Evolutionary conservation across 352 stramenopile genomes (phyloP).

Genomic region (Plasmopara viticola): DNA sequence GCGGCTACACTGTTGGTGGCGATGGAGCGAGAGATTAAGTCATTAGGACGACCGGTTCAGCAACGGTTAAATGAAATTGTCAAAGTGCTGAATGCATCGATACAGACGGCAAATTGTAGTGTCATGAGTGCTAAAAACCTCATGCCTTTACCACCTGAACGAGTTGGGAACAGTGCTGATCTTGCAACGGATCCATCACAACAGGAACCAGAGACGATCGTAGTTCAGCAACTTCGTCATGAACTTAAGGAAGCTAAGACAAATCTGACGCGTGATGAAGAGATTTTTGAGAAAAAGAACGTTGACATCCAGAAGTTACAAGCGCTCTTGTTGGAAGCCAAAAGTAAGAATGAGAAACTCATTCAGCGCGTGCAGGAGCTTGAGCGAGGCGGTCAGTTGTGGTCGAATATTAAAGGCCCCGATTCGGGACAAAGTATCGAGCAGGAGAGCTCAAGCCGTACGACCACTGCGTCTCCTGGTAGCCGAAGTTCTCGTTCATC

Average conservation of each 20-base stretch:
- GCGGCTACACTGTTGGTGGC: slow-evolving; percentile 63
- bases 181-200: background rate
- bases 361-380: slow-evolving; percentile 63
- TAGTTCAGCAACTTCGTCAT: slow-evolving; percentile 34
- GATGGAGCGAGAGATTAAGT: slow-evolving; percentile 73
- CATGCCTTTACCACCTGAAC: slow-evolving; percentile 6
- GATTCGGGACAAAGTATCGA: slow-evolving; percentile 6
- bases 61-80: slow-evolving; percentile 79
- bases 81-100: slow-evolving; percentile 61
- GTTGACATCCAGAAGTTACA: slow-evolving; percentile 63
- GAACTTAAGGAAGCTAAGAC: slow-evolving; percentile 61
- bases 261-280: slow-evolving; percentile 63
- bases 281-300: slow-evolving; percentile 86
- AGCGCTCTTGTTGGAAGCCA: slow-evolving; percentile 45
- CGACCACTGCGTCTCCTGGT: slow-evolving; percentile 11
- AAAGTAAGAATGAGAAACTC: slow-evolving; percentile 70
- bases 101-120: slow-evolving; percentile 54
- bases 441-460: slow-evolving; percentile 9
- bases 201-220: slow-evolving; percentile 17
- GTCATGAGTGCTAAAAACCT: slow-evolving; percentile 26
- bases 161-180: slow-evolving; percentile 14
- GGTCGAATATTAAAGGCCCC: slow-evolving; percentile 35
- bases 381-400: slow-evolving; percentile 58
- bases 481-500: slow-evolving; percentile 7
- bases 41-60: slow-evolving; percentile 60